Percentiles rank a stretch among this genome's conserved stretches.
Conservation (phyloP, 768 basidiomycete species). For the Boletellus ananas region DNA sequence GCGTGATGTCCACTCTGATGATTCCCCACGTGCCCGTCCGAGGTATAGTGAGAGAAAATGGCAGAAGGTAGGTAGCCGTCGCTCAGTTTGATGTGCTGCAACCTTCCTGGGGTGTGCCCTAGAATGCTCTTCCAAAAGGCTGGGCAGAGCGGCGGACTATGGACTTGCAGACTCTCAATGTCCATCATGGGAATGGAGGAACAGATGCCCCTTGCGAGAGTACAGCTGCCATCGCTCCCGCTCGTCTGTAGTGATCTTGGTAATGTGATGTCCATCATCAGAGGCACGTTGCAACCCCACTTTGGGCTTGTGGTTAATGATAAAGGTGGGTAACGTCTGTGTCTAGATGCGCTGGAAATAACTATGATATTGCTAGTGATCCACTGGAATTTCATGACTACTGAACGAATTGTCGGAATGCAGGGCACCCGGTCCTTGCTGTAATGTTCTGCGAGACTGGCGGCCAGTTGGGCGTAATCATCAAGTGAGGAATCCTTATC, state of each 20-base stretch:
- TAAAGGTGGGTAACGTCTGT: no score
- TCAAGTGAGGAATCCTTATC: not conserved
- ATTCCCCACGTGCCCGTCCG: no score
- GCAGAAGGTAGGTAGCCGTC: no score
- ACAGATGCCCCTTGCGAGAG: not conserved
- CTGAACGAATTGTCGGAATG: not conserved
- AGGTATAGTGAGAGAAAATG: no score
- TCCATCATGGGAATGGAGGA: not conserved
- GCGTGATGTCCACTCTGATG: no score
- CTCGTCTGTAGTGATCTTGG: not conserved
- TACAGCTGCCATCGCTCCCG: not conserved
- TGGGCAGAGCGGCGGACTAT: not conserved
- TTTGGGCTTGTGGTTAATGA: no score
- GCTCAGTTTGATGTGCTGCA: conserved; percentile 1
- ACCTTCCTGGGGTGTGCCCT: not conserved
- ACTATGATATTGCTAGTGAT: no score
- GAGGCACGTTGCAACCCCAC: not conserved
- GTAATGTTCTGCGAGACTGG: no score
- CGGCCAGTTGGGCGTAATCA: not conserved
- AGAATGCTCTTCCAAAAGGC: conserved; percentile 5
- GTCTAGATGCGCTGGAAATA: no score
- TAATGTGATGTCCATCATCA: not conserved
- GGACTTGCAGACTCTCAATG: not conserved
- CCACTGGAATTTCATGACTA: not conserved
- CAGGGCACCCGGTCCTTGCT: no score